Evolutionary conservation across 2,329 filamentous ascomycete genomes (phyloP), one percentile per base, ranked within the genome.

Genomic region (Chaetomium strumarium): DNA sequence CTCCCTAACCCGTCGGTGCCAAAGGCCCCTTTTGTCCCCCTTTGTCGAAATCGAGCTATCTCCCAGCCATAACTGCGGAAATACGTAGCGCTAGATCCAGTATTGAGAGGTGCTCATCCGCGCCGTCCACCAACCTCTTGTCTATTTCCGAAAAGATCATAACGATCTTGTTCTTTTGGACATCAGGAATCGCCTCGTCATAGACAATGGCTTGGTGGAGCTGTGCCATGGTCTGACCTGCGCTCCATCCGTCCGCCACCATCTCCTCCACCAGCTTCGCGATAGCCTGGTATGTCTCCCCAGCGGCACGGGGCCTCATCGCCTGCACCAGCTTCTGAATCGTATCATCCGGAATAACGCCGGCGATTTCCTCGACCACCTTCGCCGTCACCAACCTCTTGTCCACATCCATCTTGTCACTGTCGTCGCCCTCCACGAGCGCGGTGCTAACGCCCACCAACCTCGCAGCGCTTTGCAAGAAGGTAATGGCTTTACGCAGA

Each of bases 191-290:
- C 8, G 84, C 78, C 68, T 97, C 93, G 64, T 96, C 90, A 65
- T 82, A 88, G 29, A 96, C 80, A 36, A 97, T 73, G 24, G 80
- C 76, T 69, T 93, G 86, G 65, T 96, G 97, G 39, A 96, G 74
- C 83, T 89, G 62, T 7, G 43, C 75, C 36, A 97, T 78, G 24
- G 96, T 81, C 70, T 97, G 93, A 7, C 85, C 84, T 20, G 92
- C 93, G 67, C 91, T 96, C 92, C 93, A 99, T 9, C 93, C 93
- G 71, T 97, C 93, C 0, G 92, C 92, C 43, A 97, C 85, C 75
- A 99, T 84, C 59, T 96, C 87, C 62, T 91, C 88, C 5, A 97
- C 87, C 6, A 89, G 84, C 59, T 83, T 83, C 0, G 90, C 83
- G 14, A 99, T 81, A 12, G 80, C 77, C 55, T 83, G 78, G 64